These are phyloP conservation scores for Aspergillus sp. DNA, from an alignment of 2,329 filamentous ascomycete genomes.

Conservation along the genomic window DNA sequence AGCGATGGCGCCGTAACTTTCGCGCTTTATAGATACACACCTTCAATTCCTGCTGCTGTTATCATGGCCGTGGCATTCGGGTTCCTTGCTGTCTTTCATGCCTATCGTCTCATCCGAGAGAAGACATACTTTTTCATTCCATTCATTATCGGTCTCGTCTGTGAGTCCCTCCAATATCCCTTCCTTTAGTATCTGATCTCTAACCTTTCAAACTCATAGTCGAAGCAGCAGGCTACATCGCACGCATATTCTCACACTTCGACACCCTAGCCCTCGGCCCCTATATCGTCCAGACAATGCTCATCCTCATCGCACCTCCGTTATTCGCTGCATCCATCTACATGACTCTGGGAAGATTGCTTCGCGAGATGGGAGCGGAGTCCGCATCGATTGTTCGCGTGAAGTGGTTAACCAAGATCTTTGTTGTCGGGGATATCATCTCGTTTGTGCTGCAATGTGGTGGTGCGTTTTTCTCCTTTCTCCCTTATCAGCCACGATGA, in stretches of 20 bases:
- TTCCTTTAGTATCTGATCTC: background rate
- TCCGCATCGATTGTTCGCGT: constrained; percentile 13
- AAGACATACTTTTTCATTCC: constrained; percentile 24
- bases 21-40: constrained; percentile 36
- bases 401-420: constrained; percentile 23
- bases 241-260: constrained; percentile 19
- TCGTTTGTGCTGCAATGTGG: constrained; percentile 24
- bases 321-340: constrained; percentile 27
- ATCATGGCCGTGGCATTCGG: constrained; percentile 20
- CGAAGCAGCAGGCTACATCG: constrained; percentile 21
- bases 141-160: constrained; percentile 26
- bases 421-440: constrained; percentile 24
- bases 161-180: constrained; percentile 13
- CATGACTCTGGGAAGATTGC: constrained; percentile 23
- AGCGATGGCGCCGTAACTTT: background rate
- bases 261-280: constrained; percentile 17
- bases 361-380: constrained; percentile 14
- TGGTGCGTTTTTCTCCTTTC: constrained; percentile 9
- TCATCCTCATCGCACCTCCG: constrained; percentile 24
- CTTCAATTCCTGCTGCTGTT: constrained; percentile 16
- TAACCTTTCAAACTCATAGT: constrained; percentile 5
- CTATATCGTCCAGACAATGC: constrained; percentile 23
- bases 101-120: constrained; percentile 7
- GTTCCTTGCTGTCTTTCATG: constrained; percentile 14
- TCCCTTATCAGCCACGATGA: background rate